Percentiles rank a stretch among this genome's conserved stretches.
Evolutionary conservation across 2,329 filamentous ascomycete species (phyloP).

Genomic region (Madurella mycetomatis): DNA sequence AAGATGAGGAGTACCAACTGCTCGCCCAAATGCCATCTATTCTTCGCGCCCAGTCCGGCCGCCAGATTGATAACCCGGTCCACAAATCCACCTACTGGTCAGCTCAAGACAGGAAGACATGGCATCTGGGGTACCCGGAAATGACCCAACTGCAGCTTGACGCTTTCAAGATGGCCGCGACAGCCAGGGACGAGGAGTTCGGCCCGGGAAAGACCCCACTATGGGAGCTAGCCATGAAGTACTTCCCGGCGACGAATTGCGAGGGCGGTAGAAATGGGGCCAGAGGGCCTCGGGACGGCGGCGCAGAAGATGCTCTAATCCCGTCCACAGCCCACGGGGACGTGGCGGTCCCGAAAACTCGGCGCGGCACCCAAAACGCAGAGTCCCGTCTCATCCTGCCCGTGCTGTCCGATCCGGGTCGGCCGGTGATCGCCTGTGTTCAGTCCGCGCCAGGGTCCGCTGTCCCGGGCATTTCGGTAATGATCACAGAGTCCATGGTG

Average conservation of each 20-base stretch:
- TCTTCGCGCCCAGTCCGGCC: conserved; percentile 44
- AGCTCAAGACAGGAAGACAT: conserved; percentile 47
- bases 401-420: conserved; percentile 32
- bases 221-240: conserved; percentile 55
- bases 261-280: conserved; percentile 6
- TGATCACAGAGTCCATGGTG: conserved; percentile 61
- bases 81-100: conserved; percentile 57
- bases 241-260: conserved; percentile 47
- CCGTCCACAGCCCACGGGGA: conserved; percentile 17
- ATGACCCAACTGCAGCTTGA: conserved; percentile 58
- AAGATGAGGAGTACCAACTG: conserved; percentile 42
- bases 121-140: conserved; percentile 59
- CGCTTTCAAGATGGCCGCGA: conserved; percentile 51
- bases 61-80: conserved; percentile 54
- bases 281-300: conserved; percentile 1
- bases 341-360: conserved; percentile 15
- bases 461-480: conserved; percentile 57
- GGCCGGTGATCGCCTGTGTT: conserved; percentile 58
- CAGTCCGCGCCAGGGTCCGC: conserved; percentile 62
- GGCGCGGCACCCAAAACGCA: conserved; percentile 36
- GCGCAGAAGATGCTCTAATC: background rate
- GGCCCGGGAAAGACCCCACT: conserved; percentile 46
- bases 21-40: conserved; percentile 48
- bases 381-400: conserved; percentile 37
- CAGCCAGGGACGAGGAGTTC: conserved; percentile 49